Conservation (phyloP, 2,329 filamentous ascomycete genomes). For the Nigrospora oryzae region DNA sequence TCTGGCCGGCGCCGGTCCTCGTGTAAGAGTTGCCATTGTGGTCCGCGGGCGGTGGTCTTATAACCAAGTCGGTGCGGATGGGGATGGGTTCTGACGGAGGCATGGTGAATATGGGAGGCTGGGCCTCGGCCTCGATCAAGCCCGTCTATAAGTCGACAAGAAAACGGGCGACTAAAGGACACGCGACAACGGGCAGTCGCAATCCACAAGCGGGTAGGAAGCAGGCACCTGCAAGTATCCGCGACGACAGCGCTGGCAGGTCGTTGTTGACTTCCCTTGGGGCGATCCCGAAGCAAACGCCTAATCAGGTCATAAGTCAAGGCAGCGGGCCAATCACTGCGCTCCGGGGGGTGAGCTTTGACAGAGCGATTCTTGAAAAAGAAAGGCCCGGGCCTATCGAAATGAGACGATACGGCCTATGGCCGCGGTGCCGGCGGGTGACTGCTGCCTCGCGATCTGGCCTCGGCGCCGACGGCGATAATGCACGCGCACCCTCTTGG, state of each 20-base stretch:
- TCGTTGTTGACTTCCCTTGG: background rate
- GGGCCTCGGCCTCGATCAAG: background rate
- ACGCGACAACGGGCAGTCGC: no score
- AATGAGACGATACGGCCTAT: conserved; percentile 3
- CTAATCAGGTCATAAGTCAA: conserved; percentile 5
- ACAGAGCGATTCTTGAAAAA: conserved; percentile 4
- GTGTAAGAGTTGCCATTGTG: conserved; percentile 14
- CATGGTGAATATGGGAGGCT: conserved; percentile 9
- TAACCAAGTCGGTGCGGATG: conserved; percentile 21
- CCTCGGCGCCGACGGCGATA: background rate
- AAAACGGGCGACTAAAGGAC: no score
- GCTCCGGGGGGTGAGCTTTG: conserved; percentile 3
- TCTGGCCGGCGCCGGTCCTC: conserved; percentile 12
- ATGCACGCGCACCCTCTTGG: background rate
- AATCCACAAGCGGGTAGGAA: no score
- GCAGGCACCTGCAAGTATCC: no score
- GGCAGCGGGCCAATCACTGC: conserved; percentile 3
- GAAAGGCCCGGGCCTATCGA: conserved; percentile 6
- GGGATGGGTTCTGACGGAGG: conserved; percentile 20
- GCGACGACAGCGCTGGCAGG: background rate
- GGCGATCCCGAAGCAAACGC: conserved; percentile 1
- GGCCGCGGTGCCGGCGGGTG: conserved; percentile 3
- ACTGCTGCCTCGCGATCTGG: conserved; percentile 3
- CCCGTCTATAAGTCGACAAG: no score
- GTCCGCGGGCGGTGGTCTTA: conserved; percentile 18